Evolutionary conservation across 768 basidiomycete species (phyloP).

Genomic region (Auriculariales sp.): DNA sequence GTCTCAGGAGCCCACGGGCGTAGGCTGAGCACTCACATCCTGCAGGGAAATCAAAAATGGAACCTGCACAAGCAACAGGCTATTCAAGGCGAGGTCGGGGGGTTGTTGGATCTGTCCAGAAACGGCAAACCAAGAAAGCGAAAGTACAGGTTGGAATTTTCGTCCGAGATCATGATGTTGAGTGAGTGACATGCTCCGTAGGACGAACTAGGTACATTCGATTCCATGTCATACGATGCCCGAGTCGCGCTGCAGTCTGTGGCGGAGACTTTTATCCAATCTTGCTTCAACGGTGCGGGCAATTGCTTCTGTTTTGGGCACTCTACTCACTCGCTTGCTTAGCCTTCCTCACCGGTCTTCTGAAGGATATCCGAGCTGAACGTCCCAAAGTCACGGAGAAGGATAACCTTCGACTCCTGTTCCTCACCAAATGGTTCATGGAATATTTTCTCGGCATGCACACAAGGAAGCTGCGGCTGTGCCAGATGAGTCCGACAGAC

Average conservation of each 20-base stretch:
- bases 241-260: conserved; percentile 48
- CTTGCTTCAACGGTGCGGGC: conserved; percentile 75
- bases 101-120: conserved; percentile 56
- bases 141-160: conserved; percentile 18
- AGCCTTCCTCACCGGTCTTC: conserved; percentile 76
- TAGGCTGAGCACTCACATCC: no score
- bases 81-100: conserved; percentile 49
- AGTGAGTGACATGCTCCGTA: no score
- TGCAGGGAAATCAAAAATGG: conserved; percentile 21
- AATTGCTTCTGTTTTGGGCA: conserved; percentile 7
- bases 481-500: conserved; percentile 13
- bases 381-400: conserved; percentile 87
- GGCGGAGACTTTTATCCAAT: conserved; percentile 59
- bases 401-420: conserved; percentile 81
- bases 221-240: conserved; percentile 55
- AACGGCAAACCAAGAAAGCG: conserved; percentile 36
- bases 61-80: conserved; percentile 82
- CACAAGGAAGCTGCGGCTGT: conserved; percentile 10
- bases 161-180: not conserved
- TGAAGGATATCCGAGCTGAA: conserved; percentile 91
- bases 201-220: conserved; percentile 55
- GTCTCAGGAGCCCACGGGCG: no score
- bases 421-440: conserved; percentile 80
- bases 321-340: no score
- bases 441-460: conserved; percentile 65